A percentile compares a stretch with the other conserved stretches of the same genome.
These are phyloP conservation scores for Fusarium coicis DNA, from an alignment of 2,329 filamentous ascomycete species.

Conservation along the genomic window DNA sequence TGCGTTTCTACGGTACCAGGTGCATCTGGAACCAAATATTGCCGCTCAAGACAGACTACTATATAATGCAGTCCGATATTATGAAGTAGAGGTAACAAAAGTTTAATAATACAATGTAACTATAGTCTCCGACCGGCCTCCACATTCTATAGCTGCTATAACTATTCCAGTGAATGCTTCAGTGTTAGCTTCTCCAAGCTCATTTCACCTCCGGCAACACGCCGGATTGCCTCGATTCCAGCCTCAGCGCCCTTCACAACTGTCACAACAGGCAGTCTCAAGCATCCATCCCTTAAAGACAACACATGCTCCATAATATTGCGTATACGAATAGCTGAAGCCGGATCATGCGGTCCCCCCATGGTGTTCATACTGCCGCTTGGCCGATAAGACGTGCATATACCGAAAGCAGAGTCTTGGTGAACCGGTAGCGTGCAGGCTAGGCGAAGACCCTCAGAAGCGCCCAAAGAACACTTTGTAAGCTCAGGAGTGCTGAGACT, in stretches of 20 bases:
- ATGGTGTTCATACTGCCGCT: not conserved
- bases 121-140: not conserved
- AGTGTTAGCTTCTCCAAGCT: not conserved
- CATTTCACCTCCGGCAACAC: not conserved
- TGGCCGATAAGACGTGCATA: not conserved
- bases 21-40: too few species aligned
- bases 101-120: not conserved
- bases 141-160: fast-evolving
- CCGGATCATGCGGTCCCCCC: not conserved
- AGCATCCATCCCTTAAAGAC: fast-evolving
- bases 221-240: not conserved
- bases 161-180: not conserved
- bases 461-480: too few species aligned
- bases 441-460: too few species aligned
- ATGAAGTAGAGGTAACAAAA: not conserved
- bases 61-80: fast-evolving
- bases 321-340: not conserved
- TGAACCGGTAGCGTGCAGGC: too few species aligned
- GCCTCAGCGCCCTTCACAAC: not conserved
- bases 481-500: too few species aligned
- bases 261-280: not conserved
- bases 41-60: fast-evolving
- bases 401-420: too few species aligned
- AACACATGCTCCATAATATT: fast-evolving
- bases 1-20: not conserved